A percentile compares a stretch with the other conserved stretches of the same genome.
phyloP scores from a whole-genome alignment of 306 rosid genomes.

The Luffa aegyptiaca region DNA sequence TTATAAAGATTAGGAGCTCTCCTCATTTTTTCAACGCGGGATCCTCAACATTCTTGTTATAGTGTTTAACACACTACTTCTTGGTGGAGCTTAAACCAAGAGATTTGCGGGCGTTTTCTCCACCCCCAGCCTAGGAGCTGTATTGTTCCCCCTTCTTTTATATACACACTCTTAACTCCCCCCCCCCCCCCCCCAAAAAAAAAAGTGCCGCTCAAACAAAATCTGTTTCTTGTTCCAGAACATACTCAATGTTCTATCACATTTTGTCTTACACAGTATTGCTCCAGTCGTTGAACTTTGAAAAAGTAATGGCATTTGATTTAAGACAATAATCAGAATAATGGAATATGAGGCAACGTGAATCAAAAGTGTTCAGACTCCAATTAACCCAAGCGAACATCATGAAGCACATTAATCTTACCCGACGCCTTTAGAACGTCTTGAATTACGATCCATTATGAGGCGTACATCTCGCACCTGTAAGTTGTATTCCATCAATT shows the following conservation, averaged over 20 bases:
- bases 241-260: background rate
- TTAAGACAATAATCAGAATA: background rate
- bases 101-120: background rate
- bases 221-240: background rate
- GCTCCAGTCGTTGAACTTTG: background rate
- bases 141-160: background rate
- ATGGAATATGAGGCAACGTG: background rate
- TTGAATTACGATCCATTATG: conserved; percentile 94
- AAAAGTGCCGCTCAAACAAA: background rate
- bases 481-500: conserved; percentile 7
- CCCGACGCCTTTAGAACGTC: conserved; percentile 99
- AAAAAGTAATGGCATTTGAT: background rate
- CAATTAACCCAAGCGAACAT: background rate
- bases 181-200: no score
- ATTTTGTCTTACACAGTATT: background rate
- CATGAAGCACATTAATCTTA: conserved; percentile 25
- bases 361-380: background rate
- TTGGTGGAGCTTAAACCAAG: background rate
- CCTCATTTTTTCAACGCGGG: no score
- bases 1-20: no score
- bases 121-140: background rate
- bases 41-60: no score
- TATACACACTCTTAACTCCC: no score
- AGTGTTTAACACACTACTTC: background rate
- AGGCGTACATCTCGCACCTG: conserved; percentile 98